Percentiles rank a stretch among this genome's conserved stretches.
These are phyloP conservation scores for Geoglossum glabrum DNA, from an alignment of 495 filamentous ascomycete species.

Conservation along the genomic window DNA sequence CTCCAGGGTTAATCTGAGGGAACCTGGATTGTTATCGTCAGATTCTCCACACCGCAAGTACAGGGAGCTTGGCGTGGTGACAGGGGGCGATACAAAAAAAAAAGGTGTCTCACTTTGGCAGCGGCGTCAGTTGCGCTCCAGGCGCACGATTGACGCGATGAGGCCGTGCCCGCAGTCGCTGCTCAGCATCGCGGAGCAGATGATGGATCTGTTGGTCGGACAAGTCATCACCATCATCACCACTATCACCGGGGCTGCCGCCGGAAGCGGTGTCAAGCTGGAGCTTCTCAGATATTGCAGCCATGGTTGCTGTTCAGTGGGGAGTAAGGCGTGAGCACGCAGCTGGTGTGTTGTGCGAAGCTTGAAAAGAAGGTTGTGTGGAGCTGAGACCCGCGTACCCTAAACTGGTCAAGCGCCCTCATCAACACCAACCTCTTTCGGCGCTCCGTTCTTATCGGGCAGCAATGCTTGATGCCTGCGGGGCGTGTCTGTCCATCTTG, in stretches of 20 bases:
- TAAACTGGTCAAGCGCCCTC: background rate
- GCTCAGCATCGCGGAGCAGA: constrained; percentile 44
- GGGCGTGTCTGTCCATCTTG: too few relatives aligned
- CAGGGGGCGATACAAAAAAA: background rate
- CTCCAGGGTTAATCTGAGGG: constrained; percentile 6
- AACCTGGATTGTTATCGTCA: constrained; percentile 3
- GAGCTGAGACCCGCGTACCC: background rate
- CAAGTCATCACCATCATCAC: constrained; percentile 27
- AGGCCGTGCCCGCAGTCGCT: constrained; percentile 23
- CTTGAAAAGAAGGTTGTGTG: background rate
- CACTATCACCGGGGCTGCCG: background rate
- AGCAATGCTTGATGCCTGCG: background rate
- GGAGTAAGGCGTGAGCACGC: background rate
- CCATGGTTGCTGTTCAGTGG: background rate
- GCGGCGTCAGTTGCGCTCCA: background rate
- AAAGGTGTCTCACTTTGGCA: background rate
- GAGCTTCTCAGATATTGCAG: background rate
- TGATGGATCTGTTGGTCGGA: constrained; percentile 39
- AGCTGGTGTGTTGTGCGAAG: background rate
- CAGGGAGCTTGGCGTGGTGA: background rate
- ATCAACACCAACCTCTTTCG: background rate
- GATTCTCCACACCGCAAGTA: background rate
- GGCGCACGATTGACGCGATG: background rate
- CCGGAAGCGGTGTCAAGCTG: background rate
- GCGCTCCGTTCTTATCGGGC: background rate